Evolutionary conservation across 768 basidiomycete species (phyloP), one percentile per base, ranked within the genome.

Genomic region (Lentinula sp.): DNA sequence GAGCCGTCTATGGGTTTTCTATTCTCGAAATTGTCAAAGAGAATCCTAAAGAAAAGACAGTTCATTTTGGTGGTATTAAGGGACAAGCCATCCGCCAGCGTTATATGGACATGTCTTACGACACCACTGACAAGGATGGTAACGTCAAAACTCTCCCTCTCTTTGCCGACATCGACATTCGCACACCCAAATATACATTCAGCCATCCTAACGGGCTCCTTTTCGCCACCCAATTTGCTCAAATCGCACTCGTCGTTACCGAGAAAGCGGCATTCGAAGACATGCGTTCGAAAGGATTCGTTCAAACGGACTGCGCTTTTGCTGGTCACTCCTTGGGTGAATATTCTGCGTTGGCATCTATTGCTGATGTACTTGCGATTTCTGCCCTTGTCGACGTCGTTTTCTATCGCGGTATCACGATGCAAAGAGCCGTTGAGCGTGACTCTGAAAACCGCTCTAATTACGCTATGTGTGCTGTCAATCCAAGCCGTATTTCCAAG

Each of bases 101-200:
- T n/a, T 99, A 99, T 77, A 98, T 98, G 93, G 95, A 95, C 66
- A 97, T 99, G 91, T 90, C 91, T 4, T 98, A 98, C 78, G 95
- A 98, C 70, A 88, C 94, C 0, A 90, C 93, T 82, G 96, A 97
- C 76, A 93, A 92, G 77, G 94, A 95, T 67, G 96, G 96, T 60
- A 88, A 90, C 69, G 85, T 98, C 73, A 95, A 95, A 81, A 98
- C 94, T 0, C 87, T 97, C 12, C 95, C 96, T 50, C 85, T 99
- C 57, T 99, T 98, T 73, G 83, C 90, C 51, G 96, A 98, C 72
- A 98, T 99, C 73, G 88, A 95, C 70, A 83, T 88, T 55, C 93
- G 95, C 66, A 96, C 94, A 0, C 93, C 92, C 51, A 90, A 93
- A 67, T 98, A 98, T 75, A 98, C 95, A n/a, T 99, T 98, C 85